Base-by-base conservation (phyloP, 345 rosid genomes). In the Arabidopsis thaliana region DNA sequence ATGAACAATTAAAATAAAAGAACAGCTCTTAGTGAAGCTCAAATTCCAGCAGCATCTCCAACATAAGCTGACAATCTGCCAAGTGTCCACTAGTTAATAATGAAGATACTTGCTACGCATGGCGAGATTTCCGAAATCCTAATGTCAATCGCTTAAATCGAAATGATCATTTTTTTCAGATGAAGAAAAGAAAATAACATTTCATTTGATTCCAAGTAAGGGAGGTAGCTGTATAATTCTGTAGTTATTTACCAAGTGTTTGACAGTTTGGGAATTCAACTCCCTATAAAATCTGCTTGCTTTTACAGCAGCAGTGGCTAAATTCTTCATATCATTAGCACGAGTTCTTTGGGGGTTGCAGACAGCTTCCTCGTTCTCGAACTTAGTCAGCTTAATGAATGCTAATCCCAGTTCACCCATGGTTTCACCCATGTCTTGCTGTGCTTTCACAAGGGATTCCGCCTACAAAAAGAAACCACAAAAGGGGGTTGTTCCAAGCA, bases 341-440 rank as follows among this genome's bases (percentile, higher is more conserved):
- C 97, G 83, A 7, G 78, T 83, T 81, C 88, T 85, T 76, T 95
- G 97, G 0, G 88, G 57, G 67, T 89, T 87, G 69, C 77, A 90
- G 59, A 82, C 42, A 9, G 97, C 93, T 83, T 92, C 93, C 83
- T 95, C 97, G 22, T 84, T 92, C 86, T 95, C 97, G 70, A 91
- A 94, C 79, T 91, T 94, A 4, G 96, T 87, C 78, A 91, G 78
- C 79, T 94, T 94, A 72, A 94, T 88, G 65, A 94, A 91, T 12
- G 97, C 87, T 78, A 90, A 72, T 50, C 99, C 97, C 49, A 94
- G 69, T 71, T 88, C 97, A 61, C 97, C 97, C 91, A 91, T 85
- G 50, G 98, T 91, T 65, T 91, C 97, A 52, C 98, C 97, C 89
- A 89, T 88, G 82, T 91, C 98, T 85, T 94, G 97, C 72, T 91